Base-by-base conservation (phyloP, 441 rosid genomes). In the Euphorbia corollata region DNA sequence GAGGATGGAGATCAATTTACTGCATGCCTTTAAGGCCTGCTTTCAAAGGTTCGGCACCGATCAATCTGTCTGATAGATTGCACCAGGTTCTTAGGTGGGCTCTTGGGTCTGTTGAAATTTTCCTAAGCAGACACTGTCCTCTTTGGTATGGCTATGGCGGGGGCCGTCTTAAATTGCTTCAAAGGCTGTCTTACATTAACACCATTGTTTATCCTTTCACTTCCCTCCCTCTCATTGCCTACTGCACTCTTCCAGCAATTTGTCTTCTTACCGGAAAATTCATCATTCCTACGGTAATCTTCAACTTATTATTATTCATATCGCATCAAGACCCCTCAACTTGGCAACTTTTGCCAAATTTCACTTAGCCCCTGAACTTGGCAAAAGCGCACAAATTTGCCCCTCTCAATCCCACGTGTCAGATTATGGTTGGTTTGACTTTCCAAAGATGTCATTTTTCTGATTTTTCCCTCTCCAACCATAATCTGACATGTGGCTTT, bases 1-100 rank as follows among this genome's bases (percentile, higher is more conserved):
- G 96, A 0, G 97, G 97, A 83, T 93, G 97, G 98, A 83, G 97
- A 65, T 91, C 99, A 1, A 73, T 94, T 24, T 94, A 94, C 81
- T 89, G 98, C 84, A 87, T 94, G 91, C 99, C 98, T 7, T 41
- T 82, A 64, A 84, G 97, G 82, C 96, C 98, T 0, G 96, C 96
- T 67, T 94, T 94, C 79, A 91, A 94, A 81, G 99, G 97, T 32
- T 91, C 97, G 67, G 98, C 98, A 30, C 99, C 99, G 6, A 91
- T 93, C 86, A 94, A 94, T 79, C 84, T 94, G 57, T 94, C 99
- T 6, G 99, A 94, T 76, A 77, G 99, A 70, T 78, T 93, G 76
- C 89, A 86, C 73, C 99, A 93, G 75, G 99, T 93, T 78, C 89
- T 93, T 11, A 89, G 97, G 36, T 93, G 99, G 99, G 99, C 99